A percentile compares a stretch with the other conserved stretches of the same genome.
These are phyloP conservation scores for Candida glucosophila DNA, from an alignment of 1,139 yeast species.

Conservation along the genomic window DNA sequence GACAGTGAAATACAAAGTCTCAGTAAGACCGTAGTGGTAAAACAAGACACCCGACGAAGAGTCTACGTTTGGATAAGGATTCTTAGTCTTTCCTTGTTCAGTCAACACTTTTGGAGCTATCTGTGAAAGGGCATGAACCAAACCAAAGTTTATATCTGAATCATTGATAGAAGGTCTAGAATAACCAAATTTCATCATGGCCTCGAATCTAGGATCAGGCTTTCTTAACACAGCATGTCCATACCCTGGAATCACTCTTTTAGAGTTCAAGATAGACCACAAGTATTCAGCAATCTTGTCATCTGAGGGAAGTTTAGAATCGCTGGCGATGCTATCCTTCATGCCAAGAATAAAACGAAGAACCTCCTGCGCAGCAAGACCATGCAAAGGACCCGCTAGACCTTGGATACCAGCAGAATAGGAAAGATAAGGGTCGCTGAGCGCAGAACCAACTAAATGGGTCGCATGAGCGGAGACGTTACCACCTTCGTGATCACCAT, in stretches of 20 bases:
- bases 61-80: constrained; percentile 60
- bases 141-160: constrained; percentile 16
- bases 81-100: constrained; percentile 54
- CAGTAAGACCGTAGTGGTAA: constrained; percentile 51
- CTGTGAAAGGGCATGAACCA: constrained; percentile 23
- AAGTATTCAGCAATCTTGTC: constrained; percentile 21
- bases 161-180: constrained; percentile 16
- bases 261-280: constrained; percentile 29
- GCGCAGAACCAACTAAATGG: constrained; percentile 33
- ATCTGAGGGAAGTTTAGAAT: constrained; percentile 8
- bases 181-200: constrained; percentile 23
- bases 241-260: constrained; percentile 37
- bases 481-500: constrained; percentile 41
- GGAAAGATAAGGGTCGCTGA: constrained; percentile 30
- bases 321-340: constrained; percentile 14
- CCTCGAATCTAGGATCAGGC: constrained; percentile 33
- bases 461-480: constrained; percentile 37
- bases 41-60: constrained; percentile 50
- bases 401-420: constrained; percentile 35
- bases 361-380: constrained; percentile 37
- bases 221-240: constrained; percentile 37
- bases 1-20: constrained; percentile 49
- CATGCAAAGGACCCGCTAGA: constrained; percentile 37
- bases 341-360: constrained; percentile 25
- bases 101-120: constrained; percentile 49